Evolutionary conservation across 805 yeast species (phyloP).

Genomic region (Lipomyces chichibuensis): DNA sequence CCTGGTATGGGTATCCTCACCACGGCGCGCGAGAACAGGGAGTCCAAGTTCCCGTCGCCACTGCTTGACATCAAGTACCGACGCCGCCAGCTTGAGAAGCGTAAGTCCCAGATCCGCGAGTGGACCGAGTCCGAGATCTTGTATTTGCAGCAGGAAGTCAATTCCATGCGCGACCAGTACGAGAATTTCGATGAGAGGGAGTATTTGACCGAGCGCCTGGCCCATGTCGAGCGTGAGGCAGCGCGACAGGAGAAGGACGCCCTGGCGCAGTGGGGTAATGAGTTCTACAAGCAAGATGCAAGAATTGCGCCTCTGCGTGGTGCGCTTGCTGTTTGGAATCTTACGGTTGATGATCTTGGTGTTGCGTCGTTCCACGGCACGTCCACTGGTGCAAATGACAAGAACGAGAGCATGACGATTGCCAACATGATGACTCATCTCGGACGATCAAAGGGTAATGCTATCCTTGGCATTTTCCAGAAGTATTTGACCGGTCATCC

Average conservation of each 20-base stretch:
- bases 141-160: constrained; percentile 70
- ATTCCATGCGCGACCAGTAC: constrained; percentile 49
- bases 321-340: constrained; percentile 89
- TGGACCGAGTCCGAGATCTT: constrained; percentile 87
- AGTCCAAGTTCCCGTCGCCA: constrained; percentile 75
- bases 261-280: constrained; percentile 92
- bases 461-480: constrained; percentile 97
- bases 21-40: constrained; percentile 92
- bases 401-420: constrained; percentile 93
- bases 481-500: constrained; percentile 99
- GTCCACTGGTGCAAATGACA: constrained; percentile 96
- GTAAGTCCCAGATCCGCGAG: constrained; percentile 72
- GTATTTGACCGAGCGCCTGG: constrained; percentile 80
- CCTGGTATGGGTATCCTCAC: constrained; percentile 99
- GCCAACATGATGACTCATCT: constrained; percentile 91
- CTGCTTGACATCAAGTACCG: constrained; percentile 90
- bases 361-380: constrained; percentile 99
- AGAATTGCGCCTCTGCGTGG: constrained; percentile 97
- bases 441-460: constrained; percentile 97
- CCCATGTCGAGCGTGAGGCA: constrained; percentile 84
- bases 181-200: constrained; percentile 50
- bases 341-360: constrained; percentile 91
- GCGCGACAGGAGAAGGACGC: constrained; percentile 83
- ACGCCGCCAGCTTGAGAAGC: constrained; percentile 80
- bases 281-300: constrained; percentile 86